Percentiles rank a stretch among this genome's conserved stretches.
phyloP scores from a whole-genome alignment of 345 rosid species.

The Odontarrhena argentea region DNA sequence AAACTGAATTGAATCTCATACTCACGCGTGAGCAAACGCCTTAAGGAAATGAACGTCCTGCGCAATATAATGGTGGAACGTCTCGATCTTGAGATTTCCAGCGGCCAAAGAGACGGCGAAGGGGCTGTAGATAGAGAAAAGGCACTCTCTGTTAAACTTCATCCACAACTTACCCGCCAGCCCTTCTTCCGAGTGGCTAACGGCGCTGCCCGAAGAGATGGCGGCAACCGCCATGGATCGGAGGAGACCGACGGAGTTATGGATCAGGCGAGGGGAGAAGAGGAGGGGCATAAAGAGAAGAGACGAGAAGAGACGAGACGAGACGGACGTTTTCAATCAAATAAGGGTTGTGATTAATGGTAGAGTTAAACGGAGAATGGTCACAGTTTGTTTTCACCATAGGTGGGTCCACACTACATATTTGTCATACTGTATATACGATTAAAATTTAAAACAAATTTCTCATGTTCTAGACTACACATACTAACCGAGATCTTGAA shows the following conservation, averaged over 20 bases:
- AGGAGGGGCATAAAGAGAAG: slow-evolving; percentile 47
- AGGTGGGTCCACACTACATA: no score
- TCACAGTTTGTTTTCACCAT: no score
- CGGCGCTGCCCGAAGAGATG: slow-evolving; percentile 43
- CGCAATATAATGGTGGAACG: slow-evolving; percentile 72
- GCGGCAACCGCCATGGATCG: slow-evolving; percentile 42
- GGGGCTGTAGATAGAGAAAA: slow-evolving; percentile 74
- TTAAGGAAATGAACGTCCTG: slow-evolving; percentile 89
- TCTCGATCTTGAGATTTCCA: slow-evolving; percentile 71
- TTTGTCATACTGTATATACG: no score
- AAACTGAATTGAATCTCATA: not conserved
- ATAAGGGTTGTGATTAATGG: no score
- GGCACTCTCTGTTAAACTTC: slow-evolving; percentile 64
- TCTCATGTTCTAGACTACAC: no score
- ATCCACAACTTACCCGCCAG: slow-evolving; percentile 72
- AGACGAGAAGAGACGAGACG: no score
- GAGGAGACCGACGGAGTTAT: slow-evolving; percentile 22
- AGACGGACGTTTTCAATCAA: no score
- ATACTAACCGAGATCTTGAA: no score
- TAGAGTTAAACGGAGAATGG: no score
- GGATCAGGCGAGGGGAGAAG: slow-evolving; percentile 32
- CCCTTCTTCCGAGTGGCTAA: slow-evolving; percentile 48
- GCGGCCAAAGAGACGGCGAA: slow-evolving; percentile 74
- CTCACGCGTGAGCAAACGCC: slow-evolving; percentile 91
- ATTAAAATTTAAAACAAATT: no score